Percentiles rank a stretch among this genome's conserved stretches.
These are phyloP conservation scores for Penicillium sp. DNA, from an alignment of 2,329 filamentous ascomycete genomes.

Conservation along the genomic window DNA sequence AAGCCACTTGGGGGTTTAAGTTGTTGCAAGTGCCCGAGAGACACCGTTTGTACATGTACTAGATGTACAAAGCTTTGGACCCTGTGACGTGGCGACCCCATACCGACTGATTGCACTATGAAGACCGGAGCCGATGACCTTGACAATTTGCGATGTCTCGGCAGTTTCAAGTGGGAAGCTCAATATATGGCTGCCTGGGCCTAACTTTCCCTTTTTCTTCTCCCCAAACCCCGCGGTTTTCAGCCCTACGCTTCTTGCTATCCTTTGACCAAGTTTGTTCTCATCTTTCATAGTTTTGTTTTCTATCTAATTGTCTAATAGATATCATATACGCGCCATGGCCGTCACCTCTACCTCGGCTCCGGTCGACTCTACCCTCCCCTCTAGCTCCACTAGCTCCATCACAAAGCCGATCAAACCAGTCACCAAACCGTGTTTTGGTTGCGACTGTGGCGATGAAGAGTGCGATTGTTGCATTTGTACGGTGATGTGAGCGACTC, in stretches of 20 bases:
- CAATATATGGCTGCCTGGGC: slow-evolving; percentile 16
- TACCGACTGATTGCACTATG: background rate
- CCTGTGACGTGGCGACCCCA: slow-evolving; percentile 14
- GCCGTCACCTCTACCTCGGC: slow-evolving; percentile 23
- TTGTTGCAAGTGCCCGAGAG: too few species aligned
- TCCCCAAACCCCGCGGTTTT: background rate
- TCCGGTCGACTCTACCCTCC: slow-evolving; percentile 36
- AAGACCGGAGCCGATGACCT: background rate
- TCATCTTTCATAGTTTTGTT: background rate
- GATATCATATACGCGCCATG: background rate
- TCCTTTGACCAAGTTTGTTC: background rate
- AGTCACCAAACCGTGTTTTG: slow-evolving; percentile 44
- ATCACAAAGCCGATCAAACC: slow-evolving; percentile 42
- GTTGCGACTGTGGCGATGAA: slow-evolving; percentile 45
- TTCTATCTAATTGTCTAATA: background rate
- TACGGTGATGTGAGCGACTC: slow-evolving; percentile 39
- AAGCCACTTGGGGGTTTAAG: too few species aligned
- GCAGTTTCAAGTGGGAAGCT: background rate
- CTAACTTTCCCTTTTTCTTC: background rate
- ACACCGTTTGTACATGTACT: slow-evolving; percentile 1
- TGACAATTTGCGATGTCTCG: background rate
- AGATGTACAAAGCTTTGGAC: background rate
- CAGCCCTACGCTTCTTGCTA: background rate
- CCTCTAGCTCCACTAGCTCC: slow-evolving; percentile 38
- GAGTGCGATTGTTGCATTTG: slow-evolving; percentile 46